These are phyloP conservation scores for Clonostachys chloroleuca DNA, from an alignment of 2,329 filamentous ascomycete genomes.

Conservation along the genomic window DNA sequence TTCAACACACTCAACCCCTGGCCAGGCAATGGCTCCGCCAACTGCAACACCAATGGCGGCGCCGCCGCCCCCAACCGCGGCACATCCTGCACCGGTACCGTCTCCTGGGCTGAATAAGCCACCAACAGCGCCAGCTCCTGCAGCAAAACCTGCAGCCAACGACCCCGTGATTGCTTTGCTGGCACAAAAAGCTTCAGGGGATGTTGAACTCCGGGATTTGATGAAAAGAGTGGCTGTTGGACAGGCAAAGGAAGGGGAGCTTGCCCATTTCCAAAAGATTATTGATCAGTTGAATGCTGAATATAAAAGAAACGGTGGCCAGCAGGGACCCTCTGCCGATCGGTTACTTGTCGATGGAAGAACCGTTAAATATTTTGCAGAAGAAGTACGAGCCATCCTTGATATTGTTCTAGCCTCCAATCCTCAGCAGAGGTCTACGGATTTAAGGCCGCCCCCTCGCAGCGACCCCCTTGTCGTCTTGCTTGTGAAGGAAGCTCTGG, in stretches of 20 bases:
- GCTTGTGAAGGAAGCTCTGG: slow-evolving; percentile 52
- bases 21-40: slow-evolving; percentile 1
- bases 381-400: slow-evolving; percentile 52
- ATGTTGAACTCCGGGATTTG: slow-evolving; percentile 67
- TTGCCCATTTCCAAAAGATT: slow-evolving; percentile 73
- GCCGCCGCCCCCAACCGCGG: background rate
- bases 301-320: slow-evolving; percentile 45
- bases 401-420: slow-evolving; percentile 57
- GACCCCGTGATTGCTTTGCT: slow-evolving; percentile 80
- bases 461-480: slow-evolving; percentile 53
- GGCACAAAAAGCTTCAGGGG: slow-evolving; percentile 69
- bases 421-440: slow-evolving; percentile 47
- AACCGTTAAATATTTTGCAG: slow-evolving; percentile 56
- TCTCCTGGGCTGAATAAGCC: background rate
- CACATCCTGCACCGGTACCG: slow-evolving; percentile 4
- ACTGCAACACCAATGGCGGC: background rate
- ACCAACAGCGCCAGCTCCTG: background rate
- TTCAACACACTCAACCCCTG: background rate
- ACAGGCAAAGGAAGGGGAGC: slow-evolving; percentile 64
- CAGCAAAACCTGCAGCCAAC: slow-evolving; percentile 22
- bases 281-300: slow-evolving; percentile 72
- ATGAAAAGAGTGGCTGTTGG: slow-evolving; percentile 83
- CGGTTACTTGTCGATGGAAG: slow-evolving; percentile 48
- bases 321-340: slow-evolving; percentile 50
- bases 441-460: slow-evolving; percentile 46